Conservation (phyloP, 192 early-diverging fungal species). For the Chytriomyces sp. region DNA sequence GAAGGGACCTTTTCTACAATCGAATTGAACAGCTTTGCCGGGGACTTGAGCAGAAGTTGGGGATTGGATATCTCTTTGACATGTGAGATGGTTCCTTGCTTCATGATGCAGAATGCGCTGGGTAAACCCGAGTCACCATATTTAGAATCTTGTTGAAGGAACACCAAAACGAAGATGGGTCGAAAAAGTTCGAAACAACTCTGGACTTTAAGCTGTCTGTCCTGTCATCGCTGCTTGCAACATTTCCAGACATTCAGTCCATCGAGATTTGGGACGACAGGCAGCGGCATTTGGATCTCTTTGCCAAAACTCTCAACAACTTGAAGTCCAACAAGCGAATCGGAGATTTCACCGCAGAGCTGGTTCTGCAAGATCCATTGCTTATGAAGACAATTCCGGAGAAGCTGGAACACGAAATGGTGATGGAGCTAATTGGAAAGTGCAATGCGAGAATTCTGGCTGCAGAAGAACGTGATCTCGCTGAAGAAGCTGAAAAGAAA, state of each 20-base stretch:
- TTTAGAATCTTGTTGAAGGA: constrained; percentile 10
- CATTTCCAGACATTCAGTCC: constrained; percentile 37
- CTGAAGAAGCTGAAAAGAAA: not conserved
- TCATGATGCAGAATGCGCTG: not conserved
- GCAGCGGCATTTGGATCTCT: constrained; percentile 48
- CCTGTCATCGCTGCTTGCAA: constrained; percentile 33
- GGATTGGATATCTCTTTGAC: constrained; percentile 44
- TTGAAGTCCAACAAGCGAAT: constrained; percentile 9
- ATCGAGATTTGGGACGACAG: constrained; percentile 57
- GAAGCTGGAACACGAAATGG: constrained; percentile 46
- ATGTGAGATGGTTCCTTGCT: constrained; percentile 35
- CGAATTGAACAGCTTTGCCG: constrained; percentile 47
- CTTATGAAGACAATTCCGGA: constrained; percentile 36
- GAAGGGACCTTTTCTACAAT: constrained; percentile 51
- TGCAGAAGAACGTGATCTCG: constrained; percentile 28
- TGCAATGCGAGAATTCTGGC: constrained; percentile 50
- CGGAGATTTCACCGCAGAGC: constrained; percentile 26
- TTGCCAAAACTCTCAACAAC: constrained; percentile 28
- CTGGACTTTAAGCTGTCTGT: constrained; percentile 60
- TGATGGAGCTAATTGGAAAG: constrained; percentile 46
- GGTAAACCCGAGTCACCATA: not conserved
- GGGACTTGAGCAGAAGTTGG: not conserved
- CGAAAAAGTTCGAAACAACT: constrained; percentile 34
- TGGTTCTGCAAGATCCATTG: constrained; percentile 38
- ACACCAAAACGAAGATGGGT: not conserved